These are phyloP conservation scores for Rhodamnia argentea DNA, from an alignment of 345 rosid genomes.

Conservation along the genomic window DNA sequence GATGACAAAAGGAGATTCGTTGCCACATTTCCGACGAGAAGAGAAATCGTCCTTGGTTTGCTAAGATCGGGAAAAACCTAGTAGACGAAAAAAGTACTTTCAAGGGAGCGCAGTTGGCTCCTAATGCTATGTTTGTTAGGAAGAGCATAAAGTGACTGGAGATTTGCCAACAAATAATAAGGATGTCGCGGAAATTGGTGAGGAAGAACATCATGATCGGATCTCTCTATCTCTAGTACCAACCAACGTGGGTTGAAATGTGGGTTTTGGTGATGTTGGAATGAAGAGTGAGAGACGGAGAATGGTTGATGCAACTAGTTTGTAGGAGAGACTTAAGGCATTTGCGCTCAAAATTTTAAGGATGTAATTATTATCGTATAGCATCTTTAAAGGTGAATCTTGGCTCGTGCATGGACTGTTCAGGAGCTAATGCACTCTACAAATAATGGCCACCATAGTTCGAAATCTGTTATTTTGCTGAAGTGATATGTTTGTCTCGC, in stretches of 20 bases:
- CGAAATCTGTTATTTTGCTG: too few species aligned
- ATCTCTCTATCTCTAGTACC: background rate
- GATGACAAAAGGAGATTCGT: too few species aligned
- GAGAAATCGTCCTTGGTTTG: background rate
- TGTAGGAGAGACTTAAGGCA: background rate
- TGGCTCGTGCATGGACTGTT: accelerated
- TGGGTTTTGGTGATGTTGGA: background rate
- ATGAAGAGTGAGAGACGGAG: background rate
- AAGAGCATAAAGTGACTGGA: background rate
- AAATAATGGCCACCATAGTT: background rate
- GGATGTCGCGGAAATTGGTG: background rate
- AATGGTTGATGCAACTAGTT: background rate
- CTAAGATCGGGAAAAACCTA: background rate
- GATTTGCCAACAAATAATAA: background rate
- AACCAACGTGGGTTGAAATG: background rate
- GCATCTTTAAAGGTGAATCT: background rate
- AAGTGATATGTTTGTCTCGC: background rate
- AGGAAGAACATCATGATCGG: background rate
- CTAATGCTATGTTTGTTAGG: background rate
- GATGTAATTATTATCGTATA: background rate
- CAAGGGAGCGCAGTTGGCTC: background rate
- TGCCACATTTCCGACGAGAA: background rate
- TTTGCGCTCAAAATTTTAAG: background rate
- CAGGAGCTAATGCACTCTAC: accelerated
- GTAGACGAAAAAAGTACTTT: background rate